phyloP scores from a whole-genome alignment of 352 stramenopile species.

The Pythium phragmiticola region DNA sequence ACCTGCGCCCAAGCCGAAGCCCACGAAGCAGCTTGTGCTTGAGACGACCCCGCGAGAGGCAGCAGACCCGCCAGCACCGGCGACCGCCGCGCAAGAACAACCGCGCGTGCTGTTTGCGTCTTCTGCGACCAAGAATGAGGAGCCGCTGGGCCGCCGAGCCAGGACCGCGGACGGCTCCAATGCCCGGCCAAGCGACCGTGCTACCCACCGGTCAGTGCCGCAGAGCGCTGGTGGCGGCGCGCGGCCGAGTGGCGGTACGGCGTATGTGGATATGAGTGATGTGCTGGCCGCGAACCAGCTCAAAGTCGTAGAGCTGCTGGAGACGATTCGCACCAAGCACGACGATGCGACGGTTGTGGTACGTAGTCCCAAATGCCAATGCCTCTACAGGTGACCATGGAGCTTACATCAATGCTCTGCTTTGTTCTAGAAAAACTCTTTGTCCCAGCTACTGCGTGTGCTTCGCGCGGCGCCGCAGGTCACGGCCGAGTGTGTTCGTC shows the following conservation, averaged over 20 bases:
- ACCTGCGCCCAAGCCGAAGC: not conserved
- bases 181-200: constrained; percentile 16
- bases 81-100: not conserved
- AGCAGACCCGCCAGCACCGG: not conserved
- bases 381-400: not conserved
- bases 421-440: constrained; percentile 55
- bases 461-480: constrained; percentile 62
- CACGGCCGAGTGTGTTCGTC: constrained; percentile 62
- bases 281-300: constrained; percentile 50
- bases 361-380: constrained; percentile 4
- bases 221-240: constrained; percentile 17
- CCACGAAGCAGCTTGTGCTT: not conserved
- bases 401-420: not conserved
- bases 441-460: constrained; percentile 60
- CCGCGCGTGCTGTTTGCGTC: constrained; percentile 6
- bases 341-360: constrained; percentile 50
- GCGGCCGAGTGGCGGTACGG: constrained; percentile 15
- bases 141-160: constrained; percentile 18
- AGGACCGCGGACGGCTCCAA: constrained; percentile 25
- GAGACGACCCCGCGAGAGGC: too few relatives aligned
- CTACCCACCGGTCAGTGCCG: constrained; percentile 6
- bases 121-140: not conserved
- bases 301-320: constrained; percentile 51
- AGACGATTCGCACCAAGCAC: constrained; percentile 36
- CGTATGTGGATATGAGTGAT: constrained; percentile 50